phyloP scores from a whole-genome alignment of 164 flowering plant genomes.

The Annona cherimola region DNA sequence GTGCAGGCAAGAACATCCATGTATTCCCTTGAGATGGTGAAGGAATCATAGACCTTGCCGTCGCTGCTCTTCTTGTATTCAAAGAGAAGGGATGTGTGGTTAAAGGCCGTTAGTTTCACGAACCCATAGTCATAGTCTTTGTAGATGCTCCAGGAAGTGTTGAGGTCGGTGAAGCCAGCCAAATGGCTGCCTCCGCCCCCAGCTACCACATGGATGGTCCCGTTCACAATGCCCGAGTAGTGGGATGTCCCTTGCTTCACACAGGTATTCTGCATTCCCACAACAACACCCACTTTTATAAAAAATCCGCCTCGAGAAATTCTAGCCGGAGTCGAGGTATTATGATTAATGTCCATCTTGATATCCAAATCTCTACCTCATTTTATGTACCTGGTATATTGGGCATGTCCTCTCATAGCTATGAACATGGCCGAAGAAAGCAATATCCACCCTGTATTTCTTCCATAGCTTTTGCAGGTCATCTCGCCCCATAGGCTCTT shows the following conservation, averaged over 20 bases:
- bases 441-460: conserved; percentile 79
- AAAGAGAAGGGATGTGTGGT: conserved; percentile 5
- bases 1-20: conserved; percentile 71
- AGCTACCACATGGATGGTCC: conserved; percentile 77
- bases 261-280: conserved; percentile 49
- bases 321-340: neutral
- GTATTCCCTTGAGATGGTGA: conserved; percentile 75
- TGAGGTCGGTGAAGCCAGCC: conserved; percentile 31
- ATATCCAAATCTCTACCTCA: too few relatives aligned
- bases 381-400: conserved; percentile 51
- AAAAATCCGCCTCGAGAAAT: neutral
- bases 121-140: conserved; percentile 71
- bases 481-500: conserved; percentile 82
- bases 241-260: conserved; percentile 44
- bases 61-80: conserved; percentile 77
- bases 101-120: conserved; percentile 74
- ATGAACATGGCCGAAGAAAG: conserved; percentile 82
- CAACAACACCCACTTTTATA: neutral
- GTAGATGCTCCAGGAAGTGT: conserved; percentile 62
- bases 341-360: neutral
- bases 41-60: conserved; percentile 75
- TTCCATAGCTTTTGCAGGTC: conserved; percentile 82
- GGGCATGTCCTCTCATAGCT: conserved; percentile 88
- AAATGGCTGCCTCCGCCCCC: conserved; percentile 84
- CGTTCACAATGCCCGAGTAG: conserved; percentile 57